Evolutionary conservation across 805 yeast species (phyloP), one percentile per base, ranked within the genome.

Genomic region (Zygosaccharomyces siamensis): DNA sequence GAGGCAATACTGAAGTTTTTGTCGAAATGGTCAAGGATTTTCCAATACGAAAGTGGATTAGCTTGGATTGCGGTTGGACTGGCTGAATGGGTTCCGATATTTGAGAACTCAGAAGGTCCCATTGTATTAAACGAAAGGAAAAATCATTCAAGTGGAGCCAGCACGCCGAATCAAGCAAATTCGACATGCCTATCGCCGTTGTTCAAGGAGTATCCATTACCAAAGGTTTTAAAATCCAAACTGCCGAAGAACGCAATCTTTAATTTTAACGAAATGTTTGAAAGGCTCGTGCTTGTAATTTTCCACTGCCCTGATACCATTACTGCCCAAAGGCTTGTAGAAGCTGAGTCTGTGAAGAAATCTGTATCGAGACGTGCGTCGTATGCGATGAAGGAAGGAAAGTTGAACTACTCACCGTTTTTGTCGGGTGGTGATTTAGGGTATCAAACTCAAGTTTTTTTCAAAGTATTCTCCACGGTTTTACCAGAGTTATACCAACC

Each of bases 11-110:
- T 74, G 39, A 75, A 76, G 48, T 90, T 90, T 61, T 68, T 86
- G 35, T 68, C 67, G 27, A 87, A 87, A 69, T 89, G 96, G 95
- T 90, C 93, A 5, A 72, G 74, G 33, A 73, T 83, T 48, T 78
- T 87, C 46, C 81, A 81, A 56, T 90, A 90, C 63, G 93, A 88
- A 64, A 75, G 84, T 39, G 90, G 95, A 0, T 73, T 89, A 58
- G 76, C 92, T 2, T 89, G 96, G 96, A 79, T 87, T 16, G 97
- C 96, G 0, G 68, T 88, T 28, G 89, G 89, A 8, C 69, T 90
- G 39, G 92, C 96, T 0, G 96, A 89, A 64, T 89, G 96, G 96
- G 76, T 81, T 28, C 90, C 95, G 5, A 88, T 86, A 6, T 14
- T 20, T 21, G 47, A 47, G 16, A 23, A 24, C 23, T 41, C 41